phyloP scores from a whole-genome alignment of 2,329 filamentous ascomycete species.

The Stachybotrys chlorohalonatus region DNA sequence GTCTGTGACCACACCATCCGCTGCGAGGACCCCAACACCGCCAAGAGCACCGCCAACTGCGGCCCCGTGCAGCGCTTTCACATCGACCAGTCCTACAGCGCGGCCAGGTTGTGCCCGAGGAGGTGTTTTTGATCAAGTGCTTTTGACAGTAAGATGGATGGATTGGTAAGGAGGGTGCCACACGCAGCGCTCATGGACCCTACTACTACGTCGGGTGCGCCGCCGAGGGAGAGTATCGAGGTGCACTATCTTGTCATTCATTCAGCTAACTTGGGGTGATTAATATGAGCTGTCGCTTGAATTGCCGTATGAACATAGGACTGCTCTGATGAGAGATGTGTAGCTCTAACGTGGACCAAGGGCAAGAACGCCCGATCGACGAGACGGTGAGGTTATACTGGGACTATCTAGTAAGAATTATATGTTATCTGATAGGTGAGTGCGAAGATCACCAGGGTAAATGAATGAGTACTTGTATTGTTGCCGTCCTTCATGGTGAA shows the following conservation, averaged over 20 bases:
- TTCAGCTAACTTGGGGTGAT: conserved; percentile 25
- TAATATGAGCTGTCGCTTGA: conserved; percentile 3
- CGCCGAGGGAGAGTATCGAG: conserved; percentile 52
- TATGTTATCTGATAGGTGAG: too few relatives aligned
- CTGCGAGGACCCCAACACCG: conserved; percentile 29
- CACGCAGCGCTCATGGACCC: conserved; percentile 46
- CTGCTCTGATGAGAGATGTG: too few relatives aligned
- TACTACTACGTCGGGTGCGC: conserved; percentile 22
- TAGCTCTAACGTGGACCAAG: too few relatives aligned
- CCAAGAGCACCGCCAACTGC: conserved; percentile 31
- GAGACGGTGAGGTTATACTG: too few relatives aligned
- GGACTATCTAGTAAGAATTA: too few relatives aligned
- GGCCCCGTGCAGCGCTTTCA: conserved; percentile 36
- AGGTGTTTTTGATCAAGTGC: conserved; percentile 52
- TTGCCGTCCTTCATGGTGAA: too few relatives aligned
- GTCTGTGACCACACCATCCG: conserved; percentile 56
- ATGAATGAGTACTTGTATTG: too few relatives aligned
- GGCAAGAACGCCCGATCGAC: too few relatives aligned
- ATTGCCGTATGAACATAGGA: too few relatives aligned
- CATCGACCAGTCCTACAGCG: conserved; percentile 46
- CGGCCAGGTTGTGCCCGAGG: conserved; percentile 33
- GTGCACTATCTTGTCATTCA: conserved; percentile 45
- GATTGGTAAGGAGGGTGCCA: conserved; percentile 41
- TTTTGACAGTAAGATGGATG: conserved; percentile 51
- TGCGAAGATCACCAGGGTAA: too few relatives aligned